Percentiles rank a stretch among this genome's conserved stretches.
Evolutionary conservation across 1,139 yeast species (phyloP).

Genomic region (Zygoascus sp.): DNA sequence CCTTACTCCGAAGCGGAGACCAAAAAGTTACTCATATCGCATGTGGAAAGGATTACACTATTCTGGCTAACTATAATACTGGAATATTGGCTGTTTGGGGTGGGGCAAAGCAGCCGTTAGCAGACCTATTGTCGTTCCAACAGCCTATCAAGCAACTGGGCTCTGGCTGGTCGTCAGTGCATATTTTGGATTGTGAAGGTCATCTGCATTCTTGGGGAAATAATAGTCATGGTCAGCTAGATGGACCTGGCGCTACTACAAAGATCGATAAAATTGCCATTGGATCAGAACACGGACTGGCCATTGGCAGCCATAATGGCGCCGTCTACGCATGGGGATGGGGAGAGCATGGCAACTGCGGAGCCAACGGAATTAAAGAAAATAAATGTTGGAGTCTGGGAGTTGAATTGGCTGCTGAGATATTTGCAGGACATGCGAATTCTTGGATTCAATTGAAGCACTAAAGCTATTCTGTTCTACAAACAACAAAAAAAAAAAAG

Average conservation of each 20-base stretch:
- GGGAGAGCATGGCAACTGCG: slow-evolving; percentile 99
- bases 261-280: slow-evolving; percentile 32
- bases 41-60: slow-evolving; percentile 36
- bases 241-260: slow-evolving; percentile 12
- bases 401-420: slow-evolving; percentile 5
- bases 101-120: slow-evolving; percentile 18
- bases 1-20: slow-evolving; percentile 19
- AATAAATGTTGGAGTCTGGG: slow-evolving; percentile 7
- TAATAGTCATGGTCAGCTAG: slow-evolving; percentile 66
- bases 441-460: slow-evolving; percentile 17
- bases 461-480: too few species aligned
- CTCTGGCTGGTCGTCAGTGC: slow-evolving; percentile 83
- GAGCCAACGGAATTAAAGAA: slow-evolving; percentile 33
- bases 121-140: slow-evolving; percentile 17
- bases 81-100: slow-evolving; percentile 27
- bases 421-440: slow-evolving; percentile 22
- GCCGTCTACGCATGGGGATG: slow-evolving; percentile 83
- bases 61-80: slow-evolving; percentile 18
- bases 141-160: slow-evolving; percentile 30
- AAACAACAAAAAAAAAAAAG: not conserved
- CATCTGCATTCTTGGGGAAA: slow-evolving; percentile 58
- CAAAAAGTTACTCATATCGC: slow-evolving; percentile 21
- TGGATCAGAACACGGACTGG: slow-evolving; percentile 88
- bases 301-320: slow-evolving; percentile 29
- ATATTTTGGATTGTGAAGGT: slow-evolving; percentile 35